Conservation (phyloP, 345 rosid species). For the Gynandropsis gynandra region DNA sequence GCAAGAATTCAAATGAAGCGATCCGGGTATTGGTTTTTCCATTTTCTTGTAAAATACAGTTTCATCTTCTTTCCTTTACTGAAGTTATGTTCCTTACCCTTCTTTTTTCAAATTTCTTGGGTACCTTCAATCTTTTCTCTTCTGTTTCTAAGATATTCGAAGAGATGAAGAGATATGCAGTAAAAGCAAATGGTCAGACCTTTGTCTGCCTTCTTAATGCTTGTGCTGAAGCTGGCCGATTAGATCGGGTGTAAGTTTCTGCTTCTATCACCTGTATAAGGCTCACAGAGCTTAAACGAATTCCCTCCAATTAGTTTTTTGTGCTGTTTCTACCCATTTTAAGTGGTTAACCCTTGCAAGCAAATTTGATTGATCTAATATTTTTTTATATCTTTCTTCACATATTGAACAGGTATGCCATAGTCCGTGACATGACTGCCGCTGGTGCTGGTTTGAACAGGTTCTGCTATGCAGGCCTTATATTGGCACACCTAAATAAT, state of each 20-base stretch:
- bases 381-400: constrained; percentile 2
- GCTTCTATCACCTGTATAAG: constrained; percentile 13
- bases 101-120: neutral
- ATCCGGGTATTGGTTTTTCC: constrained; percentile 39
- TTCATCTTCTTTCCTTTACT: constrained; percentile 1
- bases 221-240: constrained; percentile 78
- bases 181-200: constrained; percentile 92
- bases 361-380: constrained; percentile 1
- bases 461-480: constrained; percentile 97
- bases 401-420: constrained; percentile 49
- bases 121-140: neutral
- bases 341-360: neutral
- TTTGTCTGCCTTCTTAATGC: constrained; percentile 78
- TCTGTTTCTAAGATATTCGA: constrained; percentile 53
- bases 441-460: constrained; percentile 90
- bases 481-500: constrained; percentile 73
- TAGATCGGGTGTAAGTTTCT: constrained; percentile 79
- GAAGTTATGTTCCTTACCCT: neutral
- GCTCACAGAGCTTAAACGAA: neutral
- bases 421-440: constrained; percentile 96
- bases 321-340: neutral
- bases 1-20: constrained; percentile 69
- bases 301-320: constrained; percentile 11
- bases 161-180: constrained; percentile 85
- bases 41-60: constrained; percentile 3